Evolutionary conservation across 192 early-diverging fungal genomes (phyloP), one percentile per base, ranked within the genome.

Genomic region (Coemansia sp.): DNA sequence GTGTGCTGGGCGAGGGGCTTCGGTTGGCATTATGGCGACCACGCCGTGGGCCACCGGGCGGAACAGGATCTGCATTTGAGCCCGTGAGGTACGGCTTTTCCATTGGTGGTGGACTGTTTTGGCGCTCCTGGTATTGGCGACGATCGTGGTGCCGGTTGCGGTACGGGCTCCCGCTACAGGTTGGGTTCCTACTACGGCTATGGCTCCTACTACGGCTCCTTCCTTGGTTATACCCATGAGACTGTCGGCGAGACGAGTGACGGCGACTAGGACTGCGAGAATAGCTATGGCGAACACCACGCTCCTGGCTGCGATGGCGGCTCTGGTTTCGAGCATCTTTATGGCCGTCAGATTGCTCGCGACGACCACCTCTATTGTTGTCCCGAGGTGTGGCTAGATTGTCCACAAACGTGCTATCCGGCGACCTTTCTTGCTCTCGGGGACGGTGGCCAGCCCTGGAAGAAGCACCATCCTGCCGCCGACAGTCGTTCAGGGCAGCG

Each of bases 11-110:
- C 36, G 34, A 61, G 34, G 36, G 8, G 36, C 8, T 39, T 38
- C 36, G 59, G n/a, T 38, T 17, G 36, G 59, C 59, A 21, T 61
- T 38, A 36, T 23, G 7, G 59, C 29, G 55, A 58, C 34, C 59
- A 39, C 36, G 59, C 36, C 36, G 59, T 14, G 21, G 21, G n/a
- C 36, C 36, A 12, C 19, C 19, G 4, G 19, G 19, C 3, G 19
- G 34, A 61, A 61, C 19, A 38, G 36, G 36, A 5, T 38, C 36
- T 9, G 59, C 59, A 23, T 61, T 61, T 25, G 59, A 61, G 59
- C 36, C 59, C 1, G 55, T 58, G 17, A 61, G 17, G 3, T 38
- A 6, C 36, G 36, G 19, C 32, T 6, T 37, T 37, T n/a, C 7
- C n/a, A 7, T 8, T 21, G 58, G 34, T 14, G 51, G 11, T 4